Evolutionary conservation across 768 basidiomycete genomes (phyloP), one percentile per base, ranked within the genome.

Genomic region (Lenzites betulinus): DNA sequence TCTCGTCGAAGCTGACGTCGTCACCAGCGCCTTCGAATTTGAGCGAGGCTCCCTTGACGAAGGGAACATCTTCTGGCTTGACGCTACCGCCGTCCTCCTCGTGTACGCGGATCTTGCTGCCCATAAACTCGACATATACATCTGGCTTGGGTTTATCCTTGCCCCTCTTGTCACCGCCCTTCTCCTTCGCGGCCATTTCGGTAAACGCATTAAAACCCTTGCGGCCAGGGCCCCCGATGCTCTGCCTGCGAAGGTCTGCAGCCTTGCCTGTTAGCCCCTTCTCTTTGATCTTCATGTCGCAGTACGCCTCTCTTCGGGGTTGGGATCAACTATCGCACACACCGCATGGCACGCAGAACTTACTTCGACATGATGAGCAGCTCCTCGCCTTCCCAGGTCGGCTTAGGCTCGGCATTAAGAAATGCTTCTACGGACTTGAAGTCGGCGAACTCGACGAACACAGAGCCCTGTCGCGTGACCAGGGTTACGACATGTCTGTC

Each of bases 221-320:
- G 42, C 73, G 66, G 43, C 77, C 76, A 3, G 80, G 59, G 41
- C 76, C 77, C 5, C 81, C 74, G 52, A 87, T 81, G 47, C 71
- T 70, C 43, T 88, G 84, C 61, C 81, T 83, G 63, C 85, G 82
- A 63, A 83, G 75, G 44, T 78, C 77, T 15, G 89, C 88, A 16
- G 84, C 82, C 66, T 85, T 90, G 26, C 89, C 90, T 1, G 81
- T 85, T 46, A 97, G 81, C 11, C 93, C 93, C 74, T 97, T 95
- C 76, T 96, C 92, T 73, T 92, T 89, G 74, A 95, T 90, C 77
- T 97, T 98, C 94, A 95, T 95, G 65, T 93, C 86, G 67, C 93
- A 93, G 73, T 97, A 97, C 8, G 79, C 90, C 64, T 87, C 87
- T 69, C 92, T 93, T 63, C 30, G 46, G 16, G 30, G 13, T 38